Conservation (phyloP, 495 filamentous ascomycete species). For the Aspergillus indologenus region DNA sequence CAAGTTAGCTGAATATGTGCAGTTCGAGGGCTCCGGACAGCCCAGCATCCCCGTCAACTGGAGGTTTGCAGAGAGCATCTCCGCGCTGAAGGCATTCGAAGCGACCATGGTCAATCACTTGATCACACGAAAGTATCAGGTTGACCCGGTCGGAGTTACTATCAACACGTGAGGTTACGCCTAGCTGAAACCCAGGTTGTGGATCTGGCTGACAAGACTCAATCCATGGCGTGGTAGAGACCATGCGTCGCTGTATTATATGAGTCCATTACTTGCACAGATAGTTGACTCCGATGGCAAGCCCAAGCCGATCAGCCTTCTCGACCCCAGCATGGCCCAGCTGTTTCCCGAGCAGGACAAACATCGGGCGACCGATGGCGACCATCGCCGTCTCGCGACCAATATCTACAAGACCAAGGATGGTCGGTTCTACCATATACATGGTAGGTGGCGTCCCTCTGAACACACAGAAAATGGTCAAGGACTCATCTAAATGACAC, state of each 20-base stretch:
- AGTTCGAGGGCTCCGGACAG: slow-evolving; percentile 3
- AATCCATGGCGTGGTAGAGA: slow-evolving; percentile 9
- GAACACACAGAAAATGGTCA: too few species aligned
- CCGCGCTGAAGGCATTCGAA: slow-evolving; percentile 61
- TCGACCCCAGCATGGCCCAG: too few species aligned
- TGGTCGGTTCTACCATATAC: slow-evolving; percentile 49
- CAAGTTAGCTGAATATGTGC: slow-evolving; percentile 1
- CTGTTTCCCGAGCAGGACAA: slow-evolving; percentile 5
- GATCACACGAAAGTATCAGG: slow-evolving; percentile 39
- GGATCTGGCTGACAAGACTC: neutral
- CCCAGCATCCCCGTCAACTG: slow-evolving; percentile 29
- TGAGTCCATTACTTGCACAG: too few species aligned
- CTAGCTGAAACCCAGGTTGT: neutral
- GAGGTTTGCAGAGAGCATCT: slow-evolving; percentile 56
- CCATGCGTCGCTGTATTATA: slow-evolving; percentile 37
- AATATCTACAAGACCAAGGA: slow-evolving; percentile 56
- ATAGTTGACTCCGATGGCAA: too few species aligned
- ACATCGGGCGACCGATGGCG: slow-evolving; percentile 30
- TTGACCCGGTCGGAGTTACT: slow-evolving; percentile 36
- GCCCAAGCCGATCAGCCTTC: too few species aligned
- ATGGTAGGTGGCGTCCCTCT: too few species aligned
- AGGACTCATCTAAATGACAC: neutral
- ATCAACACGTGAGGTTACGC: slow-evolving; percentile 46
- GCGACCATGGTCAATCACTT: slow-evolving; percentile 53
- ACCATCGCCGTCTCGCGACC: too few species aligned